These are phyloP conservation scores for Blastobotrys mokoenaii DNA, from an alignment of 805 yeast species.

Conservation along the genomic window DNA sequence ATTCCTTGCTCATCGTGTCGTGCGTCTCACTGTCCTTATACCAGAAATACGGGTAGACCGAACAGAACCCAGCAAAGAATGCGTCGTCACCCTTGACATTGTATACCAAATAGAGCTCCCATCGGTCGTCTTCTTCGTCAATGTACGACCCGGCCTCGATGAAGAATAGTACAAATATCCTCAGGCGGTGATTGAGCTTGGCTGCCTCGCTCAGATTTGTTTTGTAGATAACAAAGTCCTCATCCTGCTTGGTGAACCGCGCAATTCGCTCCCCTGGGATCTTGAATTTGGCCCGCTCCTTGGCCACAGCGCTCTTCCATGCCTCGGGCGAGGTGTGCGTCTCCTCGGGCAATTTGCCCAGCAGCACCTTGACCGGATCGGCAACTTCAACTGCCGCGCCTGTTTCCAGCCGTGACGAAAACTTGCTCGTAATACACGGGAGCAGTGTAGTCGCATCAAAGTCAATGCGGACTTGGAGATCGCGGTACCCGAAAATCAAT, in stretches of 20 bases:
- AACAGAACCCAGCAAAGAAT: slow-evolving; percentile 67
- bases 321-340: slow-evolving; percentile 52
- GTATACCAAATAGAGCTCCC: slow-evolving; percentile 67
- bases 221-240: slow-evolving; percentile 33
- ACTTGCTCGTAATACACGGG: slow-evolving; percentile 62
- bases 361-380: slow-evolving; percentile 48
- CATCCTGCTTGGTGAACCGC: not conserved
- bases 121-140: slow-evolving; percentile 61
- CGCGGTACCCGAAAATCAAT: slow-evolving; percentile 75
- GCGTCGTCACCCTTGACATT: slow-evolving; percentile 22
- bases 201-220: slow-evolving; percentile 38
- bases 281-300: slow-evolving; percentile 37
- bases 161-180: slow-evolving; percentile 70
- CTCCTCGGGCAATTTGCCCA: slow-evolving; percentile 50
- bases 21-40: slow-evolving; percentile 49
- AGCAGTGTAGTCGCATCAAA: slow-evolving; percentile 68
- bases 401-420: slow-evolving; percentile 39
- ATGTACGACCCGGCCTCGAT: slow-evolving; percentile 93
- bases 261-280: not conserved
- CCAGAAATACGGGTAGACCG: slow-evolving; percentile 78
- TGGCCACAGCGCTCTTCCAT: slow-evolving; percentile 54
- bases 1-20: slow-evolving; percentile 33
- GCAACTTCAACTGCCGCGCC: slow-evolving; percentile 34
- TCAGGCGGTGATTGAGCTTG: slow-evolving; percentile 60
- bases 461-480: slow-evolving; percentile 49